phyloP scores from a whole-genome alignment of 306 rosid genomes.

The Corylus avellana region DNA sequence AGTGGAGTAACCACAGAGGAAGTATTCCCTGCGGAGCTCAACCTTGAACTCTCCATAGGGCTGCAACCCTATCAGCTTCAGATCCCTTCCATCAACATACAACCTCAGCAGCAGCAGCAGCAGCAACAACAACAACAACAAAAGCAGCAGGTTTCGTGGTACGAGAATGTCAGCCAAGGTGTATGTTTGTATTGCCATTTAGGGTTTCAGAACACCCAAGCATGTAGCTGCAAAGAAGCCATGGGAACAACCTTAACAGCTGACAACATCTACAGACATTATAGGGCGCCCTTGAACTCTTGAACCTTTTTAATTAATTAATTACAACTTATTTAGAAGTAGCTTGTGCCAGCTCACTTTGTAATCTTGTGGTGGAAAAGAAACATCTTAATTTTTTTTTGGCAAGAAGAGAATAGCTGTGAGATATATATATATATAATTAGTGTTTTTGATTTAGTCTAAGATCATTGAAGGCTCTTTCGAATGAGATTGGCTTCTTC shows the following conservation, averaged over 20 bases:
- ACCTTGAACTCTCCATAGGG: slow-evolving; percentile 68
- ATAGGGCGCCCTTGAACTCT: slow-evolving; percentile 38
- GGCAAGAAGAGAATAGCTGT: neutral
- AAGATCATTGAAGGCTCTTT: too few relatives aligned
- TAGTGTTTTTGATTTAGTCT: too few relatives aligned
- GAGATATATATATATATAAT: too few relatives aligned
- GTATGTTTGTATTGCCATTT: slow-evolving; percentile 49
- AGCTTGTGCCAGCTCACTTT: neutral
- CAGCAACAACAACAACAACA: neutral
- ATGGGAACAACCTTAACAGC: slow-evolving; percentile 18
- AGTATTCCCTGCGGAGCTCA: slow-evolving; percentile 29
- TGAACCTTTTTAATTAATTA: neutral
- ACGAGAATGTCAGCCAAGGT: slow-evolving; percentile 27
- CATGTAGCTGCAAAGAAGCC: slow-evolving; percentile 45
- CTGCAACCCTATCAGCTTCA: slow-evolving; percentile 34
- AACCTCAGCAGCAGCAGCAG: neutral
- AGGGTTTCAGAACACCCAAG: slow-evolving; percentile 47
- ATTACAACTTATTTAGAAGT: neutral
- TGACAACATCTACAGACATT: slow-evolving; percentile 39
- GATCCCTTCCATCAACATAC: neutral
- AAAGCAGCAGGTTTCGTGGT: slow-evolving; percentile 25
- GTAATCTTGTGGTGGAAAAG: slow-evolving; percentile 2
- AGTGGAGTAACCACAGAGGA: slow-evolving; percentile 46
- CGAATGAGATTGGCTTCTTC: neutral
- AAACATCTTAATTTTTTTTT: neutral